Evolutionary conservation across 257 asterid species (phyloP).

Genomic region (Ballota nigra): DNA sequence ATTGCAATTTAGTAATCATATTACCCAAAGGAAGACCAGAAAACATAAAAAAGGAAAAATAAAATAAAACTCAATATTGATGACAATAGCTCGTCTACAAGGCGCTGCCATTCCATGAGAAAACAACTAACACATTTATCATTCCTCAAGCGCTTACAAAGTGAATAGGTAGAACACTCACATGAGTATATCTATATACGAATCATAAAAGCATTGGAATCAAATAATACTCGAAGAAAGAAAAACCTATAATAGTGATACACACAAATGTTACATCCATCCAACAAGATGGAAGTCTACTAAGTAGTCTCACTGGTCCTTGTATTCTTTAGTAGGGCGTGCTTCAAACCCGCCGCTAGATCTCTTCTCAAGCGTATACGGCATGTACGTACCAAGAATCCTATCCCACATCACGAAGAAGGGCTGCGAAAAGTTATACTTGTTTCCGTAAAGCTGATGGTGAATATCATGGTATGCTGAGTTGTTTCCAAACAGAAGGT

Average conservation of each 20-base stretch:
- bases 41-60: neutral
- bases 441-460: constrained; percentile 84
- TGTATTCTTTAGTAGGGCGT: constrained; percentile 62
- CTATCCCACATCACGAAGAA: constrained; percentile 89
- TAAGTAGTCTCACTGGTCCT: constrained; percentile 39
- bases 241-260: constrained; percentile 32
- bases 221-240: constrained; percentile 15
- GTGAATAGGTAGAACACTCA: constrained; percentile 32
- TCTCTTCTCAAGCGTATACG: constrained; percentile 72
- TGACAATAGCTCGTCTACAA: neutral
- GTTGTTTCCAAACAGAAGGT: constrained; percentile 65
- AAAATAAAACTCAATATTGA: too few relatives aligned
- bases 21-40: neutral
- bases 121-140: constrained; percentile 17
- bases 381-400: constrained; percentile 86
- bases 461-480: constrained; percentile 92
- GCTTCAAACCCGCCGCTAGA: constrained; percentile 76
- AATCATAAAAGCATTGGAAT: constrained; percentile 26
- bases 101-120: neutral
- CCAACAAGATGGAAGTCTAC: constrained; percentile 2
- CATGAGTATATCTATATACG: constrained; percentile 37
- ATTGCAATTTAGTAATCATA: neutral
- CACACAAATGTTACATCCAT: constrained; percentile 34
- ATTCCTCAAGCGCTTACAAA: constrained; percentile 24
- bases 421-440: constrained; percentile 89